Evolutionary conservation across 495 filamentous ascomycete species (phyloP).

Genomic region (Penicillium odoratum): DNA sequence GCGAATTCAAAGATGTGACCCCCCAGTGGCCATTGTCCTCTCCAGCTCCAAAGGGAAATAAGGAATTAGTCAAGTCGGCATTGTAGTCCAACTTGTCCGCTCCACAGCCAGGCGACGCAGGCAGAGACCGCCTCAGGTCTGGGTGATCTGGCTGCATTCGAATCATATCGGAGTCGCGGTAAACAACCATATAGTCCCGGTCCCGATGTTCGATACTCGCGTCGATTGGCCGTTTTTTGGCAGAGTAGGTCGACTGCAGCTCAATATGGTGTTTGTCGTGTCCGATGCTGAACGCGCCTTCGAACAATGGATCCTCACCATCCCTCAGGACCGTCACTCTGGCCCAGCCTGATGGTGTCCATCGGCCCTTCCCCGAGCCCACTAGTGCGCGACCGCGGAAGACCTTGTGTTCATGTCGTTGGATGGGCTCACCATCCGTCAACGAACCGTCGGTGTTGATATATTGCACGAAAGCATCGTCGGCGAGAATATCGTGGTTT

Average conservation of each 20-base stretch:
- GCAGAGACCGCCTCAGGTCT: slow-evolving; percentile 53
- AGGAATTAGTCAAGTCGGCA: slow-evolving; percentile 60
- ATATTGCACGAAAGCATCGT: slow-evolving; percentile 72
- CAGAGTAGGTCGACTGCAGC: slow-evolving; percentile 68
- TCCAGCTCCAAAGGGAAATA: slow-evolving; percentile 50
- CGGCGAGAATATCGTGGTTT: slow-evolving; percentile 84
- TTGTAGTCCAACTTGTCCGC: slow-evolving; percentile 75
- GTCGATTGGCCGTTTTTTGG: slow-evolving; percentile 73
- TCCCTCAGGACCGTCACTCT: slow-evolving; percentile 75
- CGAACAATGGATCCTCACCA: slow-evolving; percentile 77
- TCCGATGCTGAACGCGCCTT: slow-evolving; percentile 82
- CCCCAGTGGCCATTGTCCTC: slow-evolving; percentile 50
- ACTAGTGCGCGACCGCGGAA: slow-evolving; percentile 81
- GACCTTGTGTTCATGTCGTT: slow-evolving; percentile 72
- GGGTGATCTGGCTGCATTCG: slow-evolving; percentile 50
- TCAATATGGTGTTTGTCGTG: slow-evolving; percentile 89
- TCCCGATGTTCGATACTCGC: slow-evolving; percentile 59
- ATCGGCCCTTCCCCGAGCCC: slow-evolving; percentile 60
- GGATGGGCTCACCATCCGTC: slow-evolving; percentile 59
- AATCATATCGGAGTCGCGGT: slow-evolving; percentile 83
- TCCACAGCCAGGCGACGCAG: slow-evolving; percentile 49
- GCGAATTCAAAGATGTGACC: slow-evolving; percentile 50
- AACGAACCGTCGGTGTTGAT: slow-evolving; percentile 68
- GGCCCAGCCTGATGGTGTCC: slow-evolving; percentile 84
- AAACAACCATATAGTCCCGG: slow-evolving; percentile 86